Percentiles rank a stretch among this genome's conserved stretches.
Evolutionary conservation across 2,329 filamentous ascomycete species (phyloP).

Genomic region (Fusarium setosum): DNA sequence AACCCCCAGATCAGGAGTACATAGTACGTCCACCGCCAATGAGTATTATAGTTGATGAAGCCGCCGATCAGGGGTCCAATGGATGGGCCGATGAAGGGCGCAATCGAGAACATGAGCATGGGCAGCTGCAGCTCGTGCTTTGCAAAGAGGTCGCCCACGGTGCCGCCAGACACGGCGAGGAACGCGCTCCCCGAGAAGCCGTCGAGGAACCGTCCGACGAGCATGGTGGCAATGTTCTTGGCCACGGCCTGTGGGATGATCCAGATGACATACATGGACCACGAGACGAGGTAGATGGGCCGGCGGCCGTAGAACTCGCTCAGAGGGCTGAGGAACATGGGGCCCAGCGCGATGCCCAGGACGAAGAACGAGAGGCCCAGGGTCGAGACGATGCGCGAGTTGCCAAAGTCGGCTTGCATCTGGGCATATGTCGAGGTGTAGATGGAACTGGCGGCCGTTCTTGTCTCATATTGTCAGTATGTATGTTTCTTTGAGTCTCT

Average conservation of each 20-base stretch:
- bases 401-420: conserved; percentile 79
- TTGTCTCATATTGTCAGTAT: conserved; percentile 47
- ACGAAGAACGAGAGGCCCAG: conserved; percentile 87
- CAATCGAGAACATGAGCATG: conserved; percentile 83
- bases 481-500: not conserved
- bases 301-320: conserved; percentile 86
- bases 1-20: conserved; percentile 84
- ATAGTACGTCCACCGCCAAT: conserved; percentile 89
- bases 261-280: conserved; percentile 81
- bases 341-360: conserved; percentile 75
- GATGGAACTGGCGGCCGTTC: conserved; percentile 87
- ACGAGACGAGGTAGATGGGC: conserved; percentile 82
- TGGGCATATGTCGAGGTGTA: conserved; percentile 87
- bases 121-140: conserved; percentile 77
- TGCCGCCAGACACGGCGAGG: conserved; percentile 82
- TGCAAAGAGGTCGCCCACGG: conserved; percentile 83
- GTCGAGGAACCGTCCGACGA: conserved; percentile 82
- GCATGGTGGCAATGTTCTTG: conserved; percentile 82
- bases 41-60: conserved; percentile 81
- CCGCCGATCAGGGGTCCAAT: conserved; percentile 75
- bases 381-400: conserved; percentile 78
- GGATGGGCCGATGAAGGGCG: conserved; percentile 72
- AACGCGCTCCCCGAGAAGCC: conserved; percentile 78
- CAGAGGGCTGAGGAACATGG: conserved; percentile 71
- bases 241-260: conserved; percentile 85